Percentiles rank a stretch among this genome's conserved stretches.
These are phyloP conservation scores for Phlegmacium glaucopus DNA, from an alignment of 768 basidiomycete species.

Conservation along the genomic window DNA sequence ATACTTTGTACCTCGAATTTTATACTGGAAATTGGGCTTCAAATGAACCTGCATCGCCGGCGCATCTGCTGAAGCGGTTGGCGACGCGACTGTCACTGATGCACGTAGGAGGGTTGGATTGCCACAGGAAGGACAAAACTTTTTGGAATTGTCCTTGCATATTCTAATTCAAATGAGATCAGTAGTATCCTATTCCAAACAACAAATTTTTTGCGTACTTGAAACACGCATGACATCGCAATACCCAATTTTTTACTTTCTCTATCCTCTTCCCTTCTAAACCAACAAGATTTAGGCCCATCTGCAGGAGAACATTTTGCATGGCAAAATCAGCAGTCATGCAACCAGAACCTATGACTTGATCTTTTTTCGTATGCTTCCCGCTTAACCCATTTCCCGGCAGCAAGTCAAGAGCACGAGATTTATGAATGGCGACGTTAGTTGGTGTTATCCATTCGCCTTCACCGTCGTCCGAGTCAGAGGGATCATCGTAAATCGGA, in stretches of 20 bases:
- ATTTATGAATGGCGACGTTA: conserved; percentile 85
- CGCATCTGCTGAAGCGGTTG: conserved; percentile 54
- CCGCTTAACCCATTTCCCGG: conserved; percentile 46
- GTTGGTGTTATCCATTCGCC: conserved; percentile 97
- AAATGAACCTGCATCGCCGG: conserved; percentile 86
- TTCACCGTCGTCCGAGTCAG: conserved; percentile 76
- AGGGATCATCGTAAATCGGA: conserved; percentile 71
- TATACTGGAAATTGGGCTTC: conserved; percentile 95
- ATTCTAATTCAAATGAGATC: conserved; percentile 48
- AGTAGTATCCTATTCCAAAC: background rate
- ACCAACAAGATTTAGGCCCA: conserved; percentile 87
- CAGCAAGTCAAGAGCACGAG: conserved; percentile 78
- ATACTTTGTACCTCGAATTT: conserved; percentile 86
- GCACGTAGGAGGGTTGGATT: conserved; percentile 88
- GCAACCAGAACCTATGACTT: conserved; percentile 67
- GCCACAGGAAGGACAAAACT: conserved; percentile 97
- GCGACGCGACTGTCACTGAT: conserved; percentile 80
- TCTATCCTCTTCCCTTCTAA: conserved; percentile 89
- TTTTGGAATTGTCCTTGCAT: conserved; percentile 91
- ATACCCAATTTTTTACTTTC: conserved; percentile 91
- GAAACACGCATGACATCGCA: conserved; percentile 98
- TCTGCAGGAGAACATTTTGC: conserved; percentile 95
- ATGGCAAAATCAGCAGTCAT: conserved; percentile 99
- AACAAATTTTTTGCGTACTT: conserved; percentile 60
- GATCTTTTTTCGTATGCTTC: conserved; percentile 35